Percentiles rank a stretch among this genome's conserved stretches.
Conservation (phyloP, 23 red algal species). For the Cyanidium caldarium region DNA sequence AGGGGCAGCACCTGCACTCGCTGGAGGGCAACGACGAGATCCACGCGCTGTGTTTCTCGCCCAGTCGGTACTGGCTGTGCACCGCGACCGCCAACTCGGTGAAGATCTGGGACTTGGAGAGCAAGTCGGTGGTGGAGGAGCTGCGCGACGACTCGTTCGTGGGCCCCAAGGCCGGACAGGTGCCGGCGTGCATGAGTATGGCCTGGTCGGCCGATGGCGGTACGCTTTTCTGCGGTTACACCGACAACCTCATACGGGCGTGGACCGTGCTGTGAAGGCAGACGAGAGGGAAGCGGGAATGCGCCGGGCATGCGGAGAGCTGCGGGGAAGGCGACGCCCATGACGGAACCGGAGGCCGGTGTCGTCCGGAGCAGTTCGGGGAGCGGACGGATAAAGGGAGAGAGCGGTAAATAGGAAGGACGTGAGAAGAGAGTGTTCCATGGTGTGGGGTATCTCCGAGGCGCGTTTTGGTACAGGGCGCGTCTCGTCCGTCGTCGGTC, state of each 20-base stretch:
- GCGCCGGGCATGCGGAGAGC: no score
- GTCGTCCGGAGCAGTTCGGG: no score
- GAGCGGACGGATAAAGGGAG: no score
- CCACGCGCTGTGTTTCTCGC: constrained; percentile 94
- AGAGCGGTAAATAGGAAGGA: no score
- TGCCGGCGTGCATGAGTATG: constrained; percentile 63
- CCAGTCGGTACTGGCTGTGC: constrained; percentile 95
- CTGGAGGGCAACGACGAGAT: constrained; percentile 95
- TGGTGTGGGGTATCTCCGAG: no score
- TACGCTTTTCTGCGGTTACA: constrained; percentile 90
- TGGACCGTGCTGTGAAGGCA: constrained; percentile 26
- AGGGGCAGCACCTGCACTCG: constrained; percentile 88
- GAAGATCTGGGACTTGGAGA: constrained; percentile 97
- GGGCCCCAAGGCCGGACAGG: constrained; percentile 61
- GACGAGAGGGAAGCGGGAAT: no score
- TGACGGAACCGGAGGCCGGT: no score
- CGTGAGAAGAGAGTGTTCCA: no score
- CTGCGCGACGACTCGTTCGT: constrained; percentile 62
- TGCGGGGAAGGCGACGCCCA: no score
- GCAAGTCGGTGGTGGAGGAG: constrained; percentile 89
- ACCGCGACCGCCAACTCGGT: constrained; percentile 81
- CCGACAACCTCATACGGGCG: constrained; percentile 86
- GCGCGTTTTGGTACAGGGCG: no score
- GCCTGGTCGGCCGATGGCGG: constrained; percentile 91
- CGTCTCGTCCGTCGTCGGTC: no score